Conservation (phyloP, 305 asterid species). For the Fraxinus albicans region DNA sequence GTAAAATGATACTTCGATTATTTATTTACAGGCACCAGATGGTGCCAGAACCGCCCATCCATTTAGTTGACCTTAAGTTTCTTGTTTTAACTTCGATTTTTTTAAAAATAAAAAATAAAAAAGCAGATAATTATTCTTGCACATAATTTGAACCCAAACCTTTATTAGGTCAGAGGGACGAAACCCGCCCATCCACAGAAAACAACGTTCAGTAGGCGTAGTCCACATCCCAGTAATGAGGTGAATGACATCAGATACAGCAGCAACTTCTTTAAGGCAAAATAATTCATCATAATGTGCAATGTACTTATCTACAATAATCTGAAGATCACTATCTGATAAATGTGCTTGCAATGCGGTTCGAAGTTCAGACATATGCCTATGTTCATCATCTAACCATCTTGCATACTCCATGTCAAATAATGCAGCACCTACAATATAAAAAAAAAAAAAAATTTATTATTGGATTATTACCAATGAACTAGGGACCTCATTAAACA, state of each 20-base stretch:
- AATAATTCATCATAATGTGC: constrained; percentile 79
- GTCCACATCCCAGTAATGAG: constrained; percentile 90
- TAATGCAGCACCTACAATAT: constrained; percentile 63
- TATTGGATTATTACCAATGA: not conserved
- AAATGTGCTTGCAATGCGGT: constrained; percentile 76
- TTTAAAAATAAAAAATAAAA: not conserved
- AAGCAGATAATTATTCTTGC: not conserved
- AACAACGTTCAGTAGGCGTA: constrained; percentile 84
- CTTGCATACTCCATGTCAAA: constrained; percentile 92
- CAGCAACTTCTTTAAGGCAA: constrained; percentile 71
- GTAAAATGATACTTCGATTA: not conserved
- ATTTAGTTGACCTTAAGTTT: not conserved
- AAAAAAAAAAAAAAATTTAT: not conserved
- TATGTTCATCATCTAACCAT: constrained; percentile 87
- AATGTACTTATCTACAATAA: constrained; percentile 67
- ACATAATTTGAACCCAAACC: constrained; percentile 35
- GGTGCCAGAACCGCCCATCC: not conserved
- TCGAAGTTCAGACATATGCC: constrained; percentile 78
- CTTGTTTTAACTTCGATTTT: too few species aligned
- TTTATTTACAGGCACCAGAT: too few species aligned
- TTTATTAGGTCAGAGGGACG: constrained; percentile 89
- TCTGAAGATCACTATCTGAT: constrained; percentile 66
- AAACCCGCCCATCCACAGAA: constrained; percentile 96
- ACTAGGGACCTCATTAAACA: not conserved
- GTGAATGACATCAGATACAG: constrained; percentile 84